Evolutionary conservation across 148 eudicot species (phyloP).

Genomic region (Linanthus parryae): DNA sequence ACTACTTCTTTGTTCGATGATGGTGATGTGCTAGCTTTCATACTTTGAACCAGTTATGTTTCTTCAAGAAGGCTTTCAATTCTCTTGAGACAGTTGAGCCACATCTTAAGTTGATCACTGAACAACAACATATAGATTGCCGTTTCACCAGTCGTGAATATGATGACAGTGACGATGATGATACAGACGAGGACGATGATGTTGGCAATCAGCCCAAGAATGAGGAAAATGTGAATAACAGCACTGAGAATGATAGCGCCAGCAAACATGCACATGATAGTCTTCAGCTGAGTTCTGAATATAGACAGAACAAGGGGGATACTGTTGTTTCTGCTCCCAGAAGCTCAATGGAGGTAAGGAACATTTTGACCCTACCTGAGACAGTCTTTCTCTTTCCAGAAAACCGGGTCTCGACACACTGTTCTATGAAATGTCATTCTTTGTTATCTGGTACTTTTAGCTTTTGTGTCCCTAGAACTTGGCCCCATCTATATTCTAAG

Average conservation of each 20-base stretch:
- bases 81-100: constrained; percentile 87
- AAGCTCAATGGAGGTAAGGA: constrained; percentile 62
- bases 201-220: constrained; percentile 21
- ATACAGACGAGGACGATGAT: constrained; percentile 9
- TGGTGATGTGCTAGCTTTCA: neutral
- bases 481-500: no score
- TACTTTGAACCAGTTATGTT: constrained; percentile 52
- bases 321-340: constrained; percentile 28
- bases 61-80: constrained; percentile 70
- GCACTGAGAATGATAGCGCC: constrained; percentile 23
- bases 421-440: no score
- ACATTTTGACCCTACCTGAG: no score
- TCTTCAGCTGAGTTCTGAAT: constrained; percentile 57
- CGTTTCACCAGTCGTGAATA: constrained; percentile 73
- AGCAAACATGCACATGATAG: constrained; percentile 32
- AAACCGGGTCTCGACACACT: neutral
- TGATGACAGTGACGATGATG: constrained; percentile 30
- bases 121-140: constrained; percentile 83
- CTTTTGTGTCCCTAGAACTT: no score
- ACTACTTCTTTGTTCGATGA: neutral
- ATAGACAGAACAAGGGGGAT: constrained; percentile 26
- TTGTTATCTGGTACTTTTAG: no score
- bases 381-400: neutral
- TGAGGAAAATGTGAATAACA: no score
- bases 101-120: constrained; percentile 63